phyloP scores from a whole-genome alignment of 257 asterid genomes.

The Scutellaria baicalensis region DNA sequence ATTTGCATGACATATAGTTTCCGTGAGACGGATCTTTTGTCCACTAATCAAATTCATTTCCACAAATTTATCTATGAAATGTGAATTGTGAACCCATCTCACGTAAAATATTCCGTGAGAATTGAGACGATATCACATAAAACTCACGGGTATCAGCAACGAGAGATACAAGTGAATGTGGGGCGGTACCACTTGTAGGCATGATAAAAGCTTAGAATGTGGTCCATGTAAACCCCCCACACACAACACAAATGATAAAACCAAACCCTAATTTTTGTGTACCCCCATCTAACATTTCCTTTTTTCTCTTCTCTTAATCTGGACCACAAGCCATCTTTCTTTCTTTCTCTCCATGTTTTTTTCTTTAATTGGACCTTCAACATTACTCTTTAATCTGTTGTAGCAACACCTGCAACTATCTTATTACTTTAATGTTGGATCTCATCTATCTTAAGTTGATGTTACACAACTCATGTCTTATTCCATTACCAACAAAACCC shows the following conservation, averaged over 20 bases:
- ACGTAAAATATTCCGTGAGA: too few species aligned
- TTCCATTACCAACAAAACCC: conserved; percentile 3
- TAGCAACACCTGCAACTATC: background rate
- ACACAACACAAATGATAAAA: conserved; percentile 12
- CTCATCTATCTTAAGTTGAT: conserved; percentile 33
- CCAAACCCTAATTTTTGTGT: conserved; percentile 34
- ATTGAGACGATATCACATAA: too few species aligned
- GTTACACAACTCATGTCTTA: conserved; percentile 18
- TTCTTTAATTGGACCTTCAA: conserved; percentile 14
- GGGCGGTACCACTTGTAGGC: conserved; percentile 25
- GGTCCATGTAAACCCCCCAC: conserved; percentile 27
- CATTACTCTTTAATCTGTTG: conserved; percentile 14
- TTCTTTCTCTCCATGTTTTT: background rate
- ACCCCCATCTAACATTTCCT: conserved; percentile 27
- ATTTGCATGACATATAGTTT: too few species aligned
- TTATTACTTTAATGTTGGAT: conserved; percentile 26
- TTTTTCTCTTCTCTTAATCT: conserved; percentile 17
- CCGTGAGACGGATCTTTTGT: too few species aligned
- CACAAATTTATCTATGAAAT: too few species aligned
- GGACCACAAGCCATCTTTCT: conserved; percentile 47
- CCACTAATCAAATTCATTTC: too few species aligned
- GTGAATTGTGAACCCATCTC: too few species aligned
- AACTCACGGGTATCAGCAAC: too few species aligned
- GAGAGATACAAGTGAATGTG: too few species aligned
- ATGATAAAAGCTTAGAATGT: conserved; percentile 19